Evolutionary conservation across 768 basidiomycete species (phyloP), one percentile per base, ranked within the genome.

Genomic region (Tricholoma matsutake): DNA sequence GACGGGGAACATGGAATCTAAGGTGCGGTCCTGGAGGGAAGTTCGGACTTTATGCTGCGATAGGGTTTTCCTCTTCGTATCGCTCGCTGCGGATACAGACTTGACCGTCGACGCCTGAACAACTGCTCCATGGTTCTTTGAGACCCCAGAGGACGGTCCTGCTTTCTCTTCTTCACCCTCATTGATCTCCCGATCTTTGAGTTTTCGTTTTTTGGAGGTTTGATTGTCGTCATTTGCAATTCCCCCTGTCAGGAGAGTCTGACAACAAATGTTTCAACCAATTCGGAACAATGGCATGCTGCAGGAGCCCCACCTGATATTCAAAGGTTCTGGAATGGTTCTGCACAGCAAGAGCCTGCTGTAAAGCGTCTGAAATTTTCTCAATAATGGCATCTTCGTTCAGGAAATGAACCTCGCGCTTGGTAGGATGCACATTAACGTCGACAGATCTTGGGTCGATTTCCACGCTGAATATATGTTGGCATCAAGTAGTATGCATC

Each of bases 401-500:
- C 54, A 98, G 73, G 68, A 98, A 98, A 65, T 94, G 92, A 1
- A 98, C 94, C 71, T 98, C 96, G 49, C 91, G 89, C 72, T 99
- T 99, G 2, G 97, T 98, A 0, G 96, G 97, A 70, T 98, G 96
- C 7, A 98, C 94, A 67, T 99, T 99, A 57, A 98, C 96, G 67
- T 99, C 97, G 16, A 99, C 89, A 25, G 90, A 86, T 31, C 86
- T 82, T 0, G 95, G 94, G 62, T 94, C 88, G 65, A 98, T 88
- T 43, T 87, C 79, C 45, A 98, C 73, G 65, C 95, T 96, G 61
- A 9, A 28, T 11, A 25, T 51, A 52, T 45, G 25, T 54, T 59
- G 49, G 28, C 43, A 32, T 59, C 54, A 13, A 62, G 61, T 54
- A 11, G n/a, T 31, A 39, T 16, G 32, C 11, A 49, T 13, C 20